A percentile compares a stretch with the other conserved stretches of the same genome.
phyloP scores from a whole-genome alignment of 2,329 filamentous ascomycete species.

The Xylaria digitata region DNA sequence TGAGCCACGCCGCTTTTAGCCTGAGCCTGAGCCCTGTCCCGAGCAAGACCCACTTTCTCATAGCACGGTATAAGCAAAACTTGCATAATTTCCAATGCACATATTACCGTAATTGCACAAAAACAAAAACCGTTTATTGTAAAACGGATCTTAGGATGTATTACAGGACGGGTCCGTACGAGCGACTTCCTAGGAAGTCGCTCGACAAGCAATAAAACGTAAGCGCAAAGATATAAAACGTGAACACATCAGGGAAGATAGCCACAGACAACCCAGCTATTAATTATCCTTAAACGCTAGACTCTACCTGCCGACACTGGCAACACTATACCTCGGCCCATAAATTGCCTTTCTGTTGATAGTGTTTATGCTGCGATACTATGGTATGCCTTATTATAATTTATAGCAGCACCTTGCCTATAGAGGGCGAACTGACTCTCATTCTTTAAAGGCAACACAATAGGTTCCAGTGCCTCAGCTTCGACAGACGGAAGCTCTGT shows the following conservation, averaged over 20 bases:
- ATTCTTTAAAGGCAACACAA: too few relatives aligned
- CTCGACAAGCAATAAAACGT: constrained; percentile 21
- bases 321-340: constrained; percentile 14
- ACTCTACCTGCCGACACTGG: constrained; percentile 7
- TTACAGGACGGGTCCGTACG: constrained; percentile 4
- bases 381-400: too few relatives aligned
- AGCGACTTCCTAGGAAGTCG: constrained; percentile 30
- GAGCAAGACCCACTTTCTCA: too few relatives aligned
- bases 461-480: too few relatives aligned
- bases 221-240: constrained; percentile 28
- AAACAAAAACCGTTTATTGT: too few relatives aligned
- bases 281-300: constrained; percentile 19
- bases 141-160: neutral
- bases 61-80: too few relatives aligned
- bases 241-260: constrained; percentile 23
- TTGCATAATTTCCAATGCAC: too few relatives aligned
- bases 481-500: too few relatives aligned
- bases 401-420: too few relatives aligned
- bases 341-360: constrained; percentile 17
- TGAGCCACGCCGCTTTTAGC: constrained; percentile 4
- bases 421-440: too few relatives aligned
- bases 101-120: too few relatives aligned
- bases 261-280: constrained; percentile 17
- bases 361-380: constrained; percentile 12
- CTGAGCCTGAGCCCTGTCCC: too few relatives aligned